A percentile compares a stretch with the other conserved stretches of the same genome.
Evolutionary conservation across 2,329 filamentous ascomycete species (phyloP).

Genomic region (Harringtonia lauricola): DNA sequence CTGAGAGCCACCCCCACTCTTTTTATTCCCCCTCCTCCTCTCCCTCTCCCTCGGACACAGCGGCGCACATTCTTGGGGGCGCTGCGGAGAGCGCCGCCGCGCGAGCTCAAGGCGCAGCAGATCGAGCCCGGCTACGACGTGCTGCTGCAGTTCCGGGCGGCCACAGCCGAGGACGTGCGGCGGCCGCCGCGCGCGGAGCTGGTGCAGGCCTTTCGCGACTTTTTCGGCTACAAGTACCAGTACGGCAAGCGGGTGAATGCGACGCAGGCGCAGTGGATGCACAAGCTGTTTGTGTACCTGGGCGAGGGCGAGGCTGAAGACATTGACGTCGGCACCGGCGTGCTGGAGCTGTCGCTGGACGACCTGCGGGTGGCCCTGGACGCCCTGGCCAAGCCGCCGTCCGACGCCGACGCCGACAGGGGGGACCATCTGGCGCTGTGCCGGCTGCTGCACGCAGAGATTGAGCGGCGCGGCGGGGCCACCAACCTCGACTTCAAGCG

Average conservation of each 20-base stretch:
- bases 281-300: conserved; percentile 39
- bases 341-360: conserved; percentile 22
- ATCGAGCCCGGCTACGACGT: conserved; percentile 61
- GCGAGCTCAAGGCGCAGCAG: conserved; percentile 48
- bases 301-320: conserved; percentile 45
- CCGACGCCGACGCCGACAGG: neutral
- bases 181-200: conserved; percentile 54
- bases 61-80: conserved; percentile 48
- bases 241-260: conserved; percentile 44
- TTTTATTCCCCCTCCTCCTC: no score
- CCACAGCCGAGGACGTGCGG: conserved; percentile 50
- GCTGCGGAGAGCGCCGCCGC: conserved; percentile 48
- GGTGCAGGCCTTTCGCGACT: conserved; percentile 49
- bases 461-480: conserved; percentile 14
- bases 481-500: conserved; percentile 22
- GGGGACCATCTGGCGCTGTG: conserved; percentile 36
- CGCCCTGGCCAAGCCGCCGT: conserved; percentile 6
- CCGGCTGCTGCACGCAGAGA: conserved; percentile 29
- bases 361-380: conserved; percentile 34
- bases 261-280: conserved; percentile 52
- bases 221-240: conserved; percentile 47
- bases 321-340: neutral
- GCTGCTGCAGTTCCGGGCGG: conserved; percentile 57
- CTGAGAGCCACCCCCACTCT: no score
- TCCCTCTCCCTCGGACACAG: neutral